Evolutionary conservation across 331 rosid species (phyloP), one percentile per base, ranked within the genome.

Genomic region (Stylosanthes scabra): DNA sequence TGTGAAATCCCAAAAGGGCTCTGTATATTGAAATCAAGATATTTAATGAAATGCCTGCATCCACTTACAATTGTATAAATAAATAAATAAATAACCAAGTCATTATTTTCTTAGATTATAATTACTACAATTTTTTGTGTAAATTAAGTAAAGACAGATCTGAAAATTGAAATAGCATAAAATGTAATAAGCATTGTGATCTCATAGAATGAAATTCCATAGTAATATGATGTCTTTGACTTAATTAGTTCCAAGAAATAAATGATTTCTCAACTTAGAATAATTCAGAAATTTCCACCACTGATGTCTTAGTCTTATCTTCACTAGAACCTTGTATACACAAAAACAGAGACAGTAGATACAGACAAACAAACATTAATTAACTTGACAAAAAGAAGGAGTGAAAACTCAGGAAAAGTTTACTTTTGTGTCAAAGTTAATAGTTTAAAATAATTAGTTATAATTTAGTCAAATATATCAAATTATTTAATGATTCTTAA

Each of bases 1-100:
- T 95, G 99, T 14, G 99, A 95, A 84, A 95, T 90, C 75, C 99
- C 99, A 76, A 95, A 95, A 20, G 99, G 97, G 71, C 97, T 95
- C 99, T 52, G 58, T 52, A 15, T 76, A 78, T 63, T 40, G 65
- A 77, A 45, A 64, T 79, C 68, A 51, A 83, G 63, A 86, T 44
- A 61, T 20, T 20, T 20, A 20, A 20, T 20, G 25, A 20, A 20
- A 20, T 20, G 25, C 66, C 46, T 34, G 58, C 51, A 58, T 31
- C 16, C 49, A 34, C 15, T 29, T 52, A 20, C 31, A 20, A 46
- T 59, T 55, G 25, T 59, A 47, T 31, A 34, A 34, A 34, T 34
- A 34, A 42, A n/a, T n/a, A n/a, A n/a, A n/a, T n/a, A n/a, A 51
- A 57, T 20, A 20, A 41, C 9, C 3, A 9, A 29, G 11, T 47